A percentile compares a stretch with the other conserved stretches of the same genome.
phyloP scores from a whole-genome alignment of 2,329 filamentous ascomycete genomes.

The Exutisphaerella laricina region DNA sequence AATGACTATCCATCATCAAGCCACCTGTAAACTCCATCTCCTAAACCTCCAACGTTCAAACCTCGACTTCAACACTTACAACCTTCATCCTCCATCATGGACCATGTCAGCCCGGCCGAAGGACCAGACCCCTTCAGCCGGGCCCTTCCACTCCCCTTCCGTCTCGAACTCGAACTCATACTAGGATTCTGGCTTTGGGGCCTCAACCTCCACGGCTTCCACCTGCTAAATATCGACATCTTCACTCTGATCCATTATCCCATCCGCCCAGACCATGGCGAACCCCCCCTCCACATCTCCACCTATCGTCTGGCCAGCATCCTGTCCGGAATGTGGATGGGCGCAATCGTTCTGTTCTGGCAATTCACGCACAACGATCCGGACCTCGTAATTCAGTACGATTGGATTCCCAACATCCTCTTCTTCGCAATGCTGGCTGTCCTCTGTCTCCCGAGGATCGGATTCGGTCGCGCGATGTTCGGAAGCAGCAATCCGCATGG shows the following conservation, averaged over 20 bases:
- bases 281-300: slow-evolving; percentile 66
- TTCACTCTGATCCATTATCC: slow-evolving; percentile 72
- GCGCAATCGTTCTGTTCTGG: slow-evolving; percentile 81
- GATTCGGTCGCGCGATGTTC: slow-evolving; percentile 11
- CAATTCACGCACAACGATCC: slow-evolving; percentile 63
- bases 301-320: slow-evolving; percentile 79
- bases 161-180: slow-evolving; percentile 78
- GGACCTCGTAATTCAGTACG: slow-evolving; percentile 66
- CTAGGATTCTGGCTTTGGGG: slow-evolving; percentile 94
- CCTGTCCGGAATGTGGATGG: slow-evolving; percentile 63
- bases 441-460: slow-evolving; percentile 54
- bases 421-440: slow-evolving; percentile 66
- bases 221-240: slow-evolving; percentile 65
- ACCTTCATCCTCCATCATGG: slow-evolving; percentile 6
- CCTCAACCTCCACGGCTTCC: slow-evolving; percentile 81
- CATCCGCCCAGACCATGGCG: slow-evolving; percentile 61
- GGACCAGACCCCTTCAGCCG: slow-evolving; percentile 79
- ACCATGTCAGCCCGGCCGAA: slow-evolving; percentile 19
- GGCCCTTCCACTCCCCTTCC: slow-evolving; percentile 81
- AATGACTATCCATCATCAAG: too few species aligned
- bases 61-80: background rate
- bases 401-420: slow-evolving; percentile 80
- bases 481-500: slow-evolving; percentile 49
- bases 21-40: background rate
- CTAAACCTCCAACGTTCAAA: background rate